Conservation (phyloP, 2,329 filamentous ascomycete species). For the Sordariomycetes sp. region DNA sequence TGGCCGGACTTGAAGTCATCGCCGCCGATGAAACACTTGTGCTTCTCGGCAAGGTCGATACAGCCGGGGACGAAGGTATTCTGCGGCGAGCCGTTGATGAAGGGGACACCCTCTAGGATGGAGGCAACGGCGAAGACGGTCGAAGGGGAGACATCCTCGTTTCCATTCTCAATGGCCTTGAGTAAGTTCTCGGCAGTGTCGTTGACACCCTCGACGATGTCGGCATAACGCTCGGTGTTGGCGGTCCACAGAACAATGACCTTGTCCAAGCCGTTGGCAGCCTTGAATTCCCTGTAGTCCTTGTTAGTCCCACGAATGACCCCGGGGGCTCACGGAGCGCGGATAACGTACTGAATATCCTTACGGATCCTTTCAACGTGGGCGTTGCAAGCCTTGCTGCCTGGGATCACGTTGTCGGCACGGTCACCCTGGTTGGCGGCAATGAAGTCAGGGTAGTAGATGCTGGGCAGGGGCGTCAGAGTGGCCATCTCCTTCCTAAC, state of each 20-base stretch:
- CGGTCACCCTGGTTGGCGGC: conserved; percentile 96
- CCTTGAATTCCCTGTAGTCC: conserved; percentile 71
- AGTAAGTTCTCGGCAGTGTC: conserved; percentile 93
- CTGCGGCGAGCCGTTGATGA: conserved; percentile 98
- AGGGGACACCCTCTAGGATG: conserved; percentile 79
- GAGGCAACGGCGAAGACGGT: conserved; percentile 92
- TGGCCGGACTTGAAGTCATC: conserved; percentile 99
- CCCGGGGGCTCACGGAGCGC: not conserved
- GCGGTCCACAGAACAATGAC: conserved; percentile 97
- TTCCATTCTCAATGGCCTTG: conserved; percentile 72
- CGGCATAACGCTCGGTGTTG: conserved; percentile 95
- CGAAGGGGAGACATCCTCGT: conserved; percentile 86
- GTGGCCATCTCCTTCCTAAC: conserved; percentile 87
- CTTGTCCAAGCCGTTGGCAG: conserved; percentile 73
- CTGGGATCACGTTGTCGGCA: conserved; percentile 79
- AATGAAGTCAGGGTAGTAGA: conserved; percentile 99
- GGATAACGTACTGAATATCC: conserved; percentile 50
- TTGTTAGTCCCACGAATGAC: not conserved
- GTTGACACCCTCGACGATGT: conserved; percentile 78
- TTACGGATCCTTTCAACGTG: conserved; percentile 89
- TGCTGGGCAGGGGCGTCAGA: conserved; percentile 80
- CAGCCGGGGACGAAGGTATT: conserved; percentile 97
- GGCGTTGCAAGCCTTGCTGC: conserved; percentile 68
- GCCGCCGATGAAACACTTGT: conserved; percentile 84
- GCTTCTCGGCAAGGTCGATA: conserved; percentile 75